phyloP scores from a whole-genome alignment of 2,329 filamentous ascomycete genomes.

The Peltaster fructicola region DNA sequence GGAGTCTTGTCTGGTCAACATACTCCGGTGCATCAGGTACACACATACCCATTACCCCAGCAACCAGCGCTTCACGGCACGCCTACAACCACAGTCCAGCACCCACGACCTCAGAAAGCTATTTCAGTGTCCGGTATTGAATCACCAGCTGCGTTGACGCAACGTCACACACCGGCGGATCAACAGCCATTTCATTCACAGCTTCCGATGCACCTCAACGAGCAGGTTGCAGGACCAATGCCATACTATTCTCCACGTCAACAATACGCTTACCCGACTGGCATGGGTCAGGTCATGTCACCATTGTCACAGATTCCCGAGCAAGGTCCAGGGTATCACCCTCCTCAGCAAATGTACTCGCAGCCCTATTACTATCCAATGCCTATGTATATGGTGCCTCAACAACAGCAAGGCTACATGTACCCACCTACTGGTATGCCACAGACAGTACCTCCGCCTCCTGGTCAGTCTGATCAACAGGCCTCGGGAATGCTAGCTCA shows the following conservation, averaged over 20 bases:
- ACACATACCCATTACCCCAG: conserved; percentile 37
- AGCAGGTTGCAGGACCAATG: conserved; percentile 31
- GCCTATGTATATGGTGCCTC: conserved; percentile 15
- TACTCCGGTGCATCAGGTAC: conserved; percentile 32
- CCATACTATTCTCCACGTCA: conserved; percentile 32
- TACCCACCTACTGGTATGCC: conserved; percentile 12
- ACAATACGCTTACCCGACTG: conserved; percentile 42
- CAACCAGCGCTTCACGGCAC: conserved; percentile 43
- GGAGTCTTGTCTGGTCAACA: conserved; percentile 18
- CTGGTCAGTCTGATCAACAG: conserved; percentile 17
- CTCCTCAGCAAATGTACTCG: conserved; percentile 32
- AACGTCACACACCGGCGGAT: conserved; percentile 14
- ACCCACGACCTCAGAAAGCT: conserved; percentile 84
- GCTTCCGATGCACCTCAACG: conserved; percentile 57
- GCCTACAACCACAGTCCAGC: conserved; percentile 62
- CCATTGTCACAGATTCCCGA: conserved; percentile 86
- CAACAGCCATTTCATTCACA: conserved; percentile 90
- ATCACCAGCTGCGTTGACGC: conserved; percentile 50
- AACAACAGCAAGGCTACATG: conserved; percentile 12
- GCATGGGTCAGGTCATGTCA: conserved; percentile 56
- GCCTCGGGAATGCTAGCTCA: conserved; percentile 51
- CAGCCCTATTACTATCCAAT: conserved; percentile 51
- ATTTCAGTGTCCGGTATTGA: conserved; percentile 90
- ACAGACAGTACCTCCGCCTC: conserved; percentile 5
- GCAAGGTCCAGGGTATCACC: conserved; percentile 48